Evolutionary conservation across 768 basidiomycete genomes (phyloP).

Genomic region (Russula earlei): DNA sequence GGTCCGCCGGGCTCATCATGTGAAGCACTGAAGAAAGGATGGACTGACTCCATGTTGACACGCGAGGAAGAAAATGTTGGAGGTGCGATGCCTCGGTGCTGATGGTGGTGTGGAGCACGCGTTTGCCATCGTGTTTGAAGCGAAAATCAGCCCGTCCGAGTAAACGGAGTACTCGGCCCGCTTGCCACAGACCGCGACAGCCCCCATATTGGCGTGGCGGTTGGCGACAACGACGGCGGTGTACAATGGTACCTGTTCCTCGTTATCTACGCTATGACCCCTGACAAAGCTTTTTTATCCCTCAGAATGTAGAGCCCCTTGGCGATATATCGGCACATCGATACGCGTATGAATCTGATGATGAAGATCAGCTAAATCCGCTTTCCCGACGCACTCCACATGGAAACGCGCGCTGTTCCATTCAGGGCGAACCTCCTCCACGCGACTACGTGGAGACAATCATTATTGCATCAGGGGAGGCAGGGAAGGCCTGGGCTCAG

Average conservation of each 20-base stretch:
- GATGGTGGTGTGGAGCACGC: neutral
- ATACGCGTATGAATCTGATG: constrained; percentile 24
- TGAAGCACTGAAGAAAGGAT: neutral
- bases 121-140: neutral
- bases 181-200: too few relatives aligned
- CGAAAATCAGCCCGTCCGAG: neutral
- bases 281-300: neutral
- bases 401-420: neutral
- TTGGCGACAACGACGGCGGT: too few relatives aligned
- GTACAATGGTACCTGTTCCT: neutral
- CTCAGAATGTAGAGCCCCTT: constrained; percentile 18
- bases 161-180: neutral
- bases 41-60: neutral
- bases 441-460: neutral
- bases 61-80: too few relatives aligned
- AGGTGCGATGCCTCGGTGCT: neutral
- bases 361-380: constrained; percentile 23
- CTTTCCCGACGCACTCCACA: constrained; percentile 2
- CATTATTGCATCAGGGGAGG: constrained; percentile 19
- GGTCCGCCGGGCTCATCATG: constrained; percentile 34
- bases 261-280: neutral
- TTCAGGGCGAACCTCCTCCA: neutral
- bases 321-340: constrained; percentile 23
- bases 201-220: too few relatives aligned
- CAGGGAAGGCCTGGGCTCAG: constrained; percentile 20